Evolutionary conservation across 1,139 yeast genomes (phyloP), one percentile per base, ranked within the genome.

Genomic region (Pichia sp.): DNA sequence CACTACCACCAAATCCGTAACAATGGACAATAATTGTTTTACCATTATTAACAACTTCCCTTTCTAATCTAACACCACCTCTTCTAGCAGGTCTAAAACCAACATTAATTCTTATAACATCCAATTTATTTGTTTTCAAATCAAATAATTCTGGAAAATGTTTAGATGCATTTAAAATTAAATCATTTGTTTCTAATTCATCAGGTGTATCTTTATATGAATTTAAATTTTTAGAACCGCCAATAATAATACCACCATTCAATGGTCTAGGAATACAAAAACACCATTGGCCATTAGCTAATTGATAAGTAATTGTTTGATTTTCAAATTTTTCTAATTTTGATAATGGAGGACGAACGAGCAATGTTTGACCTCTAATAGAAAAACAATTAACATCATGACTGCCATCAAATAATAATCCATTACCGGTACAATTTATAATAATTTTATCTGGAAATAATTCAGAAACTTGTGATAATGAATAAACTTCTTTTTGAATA

Each of bases 1-100:
- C 90, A 70, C 76, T 72, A 0, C 90, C 89, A 5, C 83, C 90
- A 34, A 81, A 78, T 4, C 92, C 92, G 58, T 83, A 83, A 29
- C 81, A 82, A 56, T 82, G 80, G n/a, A 81, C 65, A 12, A 82
- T 63, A 1, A 53, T 50, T 8, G 54, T 36, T 9, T 55, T 53
- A 7, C 55, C 55, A 3, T 55, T 53, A 7, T 55, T 54, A 4
- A 55, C 43, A 5, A 56, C 51, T 48, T 79, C 79, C 9, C 62
- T 48, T 35, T 70, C 76, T 1, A 80, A 62, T 39, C 79, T 65
- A n/a, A 75, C 64, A 0, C 90, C 90, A 1, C 78, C 80, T 9
- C 64, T 57, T 60, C 90, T 71, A 0, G 80, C 84, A 0, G 90
- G 90, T 55, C 90, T 68, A 56, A 82, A 78, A 0, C 87, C 92